Conservation (phyloP, 2,329 filamentous ascomycete species). For the Trichoderma sp. region DNA sequence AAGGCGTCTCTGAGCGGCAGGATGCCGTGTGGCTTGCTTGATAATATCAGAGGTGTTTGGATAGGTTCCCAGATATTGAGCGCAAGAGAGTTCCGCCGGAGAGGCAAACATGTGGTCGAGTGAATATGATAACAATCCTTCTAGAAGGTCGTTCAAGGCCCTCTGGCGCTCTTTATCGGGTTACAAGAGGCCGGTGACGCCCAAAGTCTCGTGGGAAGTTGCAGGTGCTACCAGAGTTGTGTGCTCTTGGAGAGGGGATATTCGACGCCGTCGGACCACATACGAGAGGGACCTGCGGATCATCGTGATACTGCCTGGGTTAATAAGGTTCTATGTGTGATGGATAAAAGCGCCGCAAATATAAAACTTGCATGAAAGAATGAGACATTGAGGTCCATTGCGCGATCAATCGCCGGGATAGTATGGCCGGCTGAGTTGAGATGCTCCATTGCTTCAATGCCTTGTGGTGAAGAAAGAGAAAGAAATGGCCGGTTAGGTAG, state of each 20-base stretch:
- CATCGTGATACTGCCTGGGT: background rate
- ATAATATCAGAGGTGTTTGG: background rate
- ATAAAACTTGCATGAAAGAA: background rate
- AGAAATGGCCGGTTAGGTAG: background rate
- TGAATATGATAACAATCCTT: background rate
- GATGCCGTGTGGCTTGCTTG: slow-evolving; percentile 6
- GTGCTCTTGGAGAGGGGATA: background rate
- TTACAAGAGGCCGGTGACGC: background rate
- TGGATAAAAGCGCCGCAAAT: background rate
- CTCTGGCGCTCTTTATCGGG: background rate
- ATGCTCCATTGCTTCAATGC: background rate
- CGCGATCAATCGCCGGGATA: background rate
- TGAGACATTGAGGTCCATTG: background rate
- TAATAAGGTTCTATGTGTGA: background rate
- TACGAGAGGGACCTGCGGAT: background rate
- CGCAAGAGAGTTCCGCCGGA: background rate
- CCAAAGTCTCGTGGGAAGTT: slow-evolving; percentile 12
- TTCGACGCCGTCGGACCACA: slow-evolving; percentile 19
- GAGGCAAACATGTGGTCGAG: background rate
- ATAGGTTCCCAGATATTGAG: background rate
- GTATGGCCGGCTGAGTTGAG: background rate
- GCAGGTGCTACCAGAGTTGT: slow-evolving; percentile 10
- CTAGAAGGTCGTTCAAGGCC: slow-evolving; percentile 4
- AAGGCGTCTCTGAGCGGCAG: background rate
- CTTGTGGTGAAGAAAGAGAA: background rate